Evolutionary conservation across 331 rosid species (phyloP).

Genomic region (Cucumis variabilis): DNA sequence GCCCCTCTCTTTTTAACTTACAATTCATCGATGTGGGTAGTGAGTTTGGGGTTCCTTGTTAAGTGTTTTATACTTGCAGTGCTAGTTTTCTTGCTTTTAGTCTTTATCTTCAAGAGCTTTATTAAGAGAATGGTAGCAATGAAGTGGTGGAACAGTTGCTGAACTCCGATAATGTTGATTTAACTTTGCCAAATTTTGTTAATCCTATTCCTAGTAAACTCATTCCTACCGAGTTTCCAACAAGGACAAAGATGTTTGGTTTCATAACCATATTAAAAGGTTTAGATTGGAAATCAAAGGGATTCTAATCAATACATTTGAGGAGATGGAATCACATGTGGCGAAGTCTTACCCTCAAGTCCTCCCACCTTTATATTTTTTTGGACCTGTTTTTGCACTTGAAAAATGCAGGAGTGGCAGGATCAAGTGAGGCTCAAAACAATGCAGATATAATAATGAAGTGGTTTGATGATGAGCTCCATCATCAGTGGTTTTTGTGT

Average conservation of each 20-base stretch:
- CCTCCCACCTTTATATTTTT: slow-evolving; percentile 43
- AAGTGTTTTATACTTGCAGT: slow-evolving; percentile 35
- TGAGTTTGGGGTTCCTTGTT: slow-evolving; percentile 44
- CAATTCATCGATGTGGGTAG: slow-evolving; percentile 51
- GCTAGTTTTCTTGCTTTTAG: slow-evolving; percentile 15
- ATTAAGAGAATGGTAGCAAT: background rate
- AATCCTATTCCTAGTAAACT: slow-evolving; percentile 34
- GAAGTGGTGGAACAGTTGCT: background rate
- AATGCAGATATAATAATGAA: slow-evolving; percentile 25
- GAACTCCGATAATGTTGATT: slow-evolving; percentile 25
- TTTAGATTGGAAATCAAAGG: slow-evolving; percentile 36
- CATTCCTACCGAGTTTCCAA: slow-evolving; percentile 29
- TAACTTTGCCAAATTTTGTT: slow-evolving; percentile 26
- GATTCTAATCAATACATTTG: slow-evolving; percentile 45
- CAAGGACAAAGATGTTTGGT: background rate
- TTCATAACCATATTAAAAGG: background rate
- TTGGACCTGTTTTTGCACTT: slow-evolving; percentile 41
- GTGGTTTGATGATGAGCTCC: slow-evolving; percentile 70
- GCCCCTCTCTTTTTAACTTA: too few species aligned
- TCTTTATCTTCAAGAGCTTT: slow-evolving; percentile 16
- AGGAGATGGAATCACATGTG: slow-evolving; percentile 39
- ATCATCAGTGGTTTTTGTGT: slow-evolving; percentile 53
- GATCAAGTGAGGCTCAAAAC: background rate
- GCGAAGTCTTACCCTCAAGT: background rate
- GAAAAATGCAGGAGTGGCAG: background rate